These are phyloP conservation scores for Atkinsonella texensis DNA, from an alignment of 2,329 filamentous ascomycete species.

Conservation along the genomic window DNA sequence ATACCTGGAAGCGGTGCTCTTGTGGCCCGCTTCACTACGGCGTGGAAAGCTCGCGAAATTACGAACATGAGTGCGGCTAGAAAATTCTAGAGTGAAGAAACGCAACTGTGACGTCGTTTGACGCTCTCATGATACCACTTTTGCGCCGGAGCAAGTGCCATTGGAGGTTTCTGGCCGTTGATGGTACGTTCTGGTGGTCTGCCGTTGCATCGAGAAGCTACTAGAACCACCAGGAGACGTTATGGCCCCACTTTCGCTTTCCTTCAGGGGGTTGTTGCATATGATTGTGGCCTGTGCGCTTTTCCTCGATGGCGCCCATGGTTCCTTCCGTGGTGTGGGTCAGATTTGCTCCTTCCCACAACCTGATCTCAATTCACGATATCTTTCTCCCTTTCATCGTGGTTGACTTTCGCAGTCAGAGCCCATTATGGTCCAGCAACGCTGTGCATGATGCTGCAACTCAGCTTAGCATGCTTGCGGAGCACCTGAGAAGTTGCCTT, in stretches of 20 bases:
- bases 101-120: neutral
- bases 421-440: no score
- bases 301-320: neutral
- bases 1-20: neutral
- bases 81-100: neutral
- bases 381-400: no score
- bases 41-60: neutral
- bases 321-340: no score
- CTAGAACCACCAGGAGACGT: neutral
- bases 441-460: no score
- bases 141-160: neutral
- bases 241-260: neutral
- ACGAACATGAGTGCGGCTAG: neutral
- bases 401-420: no score
- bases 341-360: no score
- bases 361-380: no score
- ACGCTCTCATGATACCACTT: neutral
- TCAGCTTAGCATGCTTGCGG: no score
- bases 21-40: neutral
- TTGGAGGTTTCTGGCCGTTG: neutral
- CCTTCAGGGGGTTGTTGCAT: no score
- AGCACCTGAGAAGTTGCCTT: no score
- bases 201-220: constrained; percentile 1
- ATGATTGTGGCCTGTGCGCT: neutral
- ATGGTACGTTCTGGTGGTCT: neutral